Base-by-base conservation (phyloP, 1,139 yeast species). In the Waltiozyma sp. region DNA sequence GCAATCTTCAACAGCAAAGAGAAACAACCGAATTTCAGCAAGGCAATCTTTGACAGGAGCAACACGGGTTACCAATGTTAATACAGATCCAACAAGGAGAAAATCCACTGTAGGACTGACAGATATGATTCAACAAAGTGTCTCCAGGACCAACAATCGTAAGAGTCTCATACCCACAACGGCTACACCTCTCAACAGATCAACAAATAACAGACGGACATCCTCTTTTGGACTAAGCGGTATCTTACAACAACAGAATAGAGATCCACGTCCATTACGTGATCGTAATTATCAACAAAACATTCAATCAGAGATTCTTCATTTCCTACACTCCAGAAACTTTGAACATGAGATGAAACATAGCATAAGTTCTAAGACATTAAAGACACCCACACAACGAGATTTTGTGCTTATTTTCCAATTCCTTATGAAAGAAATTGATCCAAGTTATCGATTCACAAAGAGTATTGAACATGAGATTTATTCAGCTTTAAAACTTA, bases 341-440 rank as follows among this genome's bases (percentile, higher is more conserved):
- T 88, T 84, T 60, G 95, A 83, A 55, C 63, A 75, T 28, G 89
- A 82, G 47, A 80, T 80, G 69, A 79, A 77, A 52, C 86, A 81
- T 51, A 74, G 86, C 1, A 61, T 88, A 28, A 73, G 86, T 2
- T 67, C 71, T 19, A 80, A 78, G 56, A 75, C 87, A 1, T 65
- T 88, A 45, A 72, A 70, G 50, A 78, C 74, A 50, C 96, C 96
- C 9, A 87, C 96, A 0, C 96, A 88, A 56, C 85, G 83, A 58
- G 95, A 86, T 53, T 88, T 88, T 61, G 78, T 77, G 11, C 59
- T 74, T 41, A 78, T 88, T 18, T 88, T 88, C 63, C 84, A 83
- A 59, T 89, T 88, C 72, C 64, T 88, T 21, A 87, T 85, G 61
- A 72, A 69, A 49, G 73, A 77, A 52, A 64, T 87, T 37, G 96